These are phyloP conservation scores for Jackrogersella multiformis DNA, from an alignment of 495 filamentous ascomycete species.

Conservation along the genomic window DNA sequence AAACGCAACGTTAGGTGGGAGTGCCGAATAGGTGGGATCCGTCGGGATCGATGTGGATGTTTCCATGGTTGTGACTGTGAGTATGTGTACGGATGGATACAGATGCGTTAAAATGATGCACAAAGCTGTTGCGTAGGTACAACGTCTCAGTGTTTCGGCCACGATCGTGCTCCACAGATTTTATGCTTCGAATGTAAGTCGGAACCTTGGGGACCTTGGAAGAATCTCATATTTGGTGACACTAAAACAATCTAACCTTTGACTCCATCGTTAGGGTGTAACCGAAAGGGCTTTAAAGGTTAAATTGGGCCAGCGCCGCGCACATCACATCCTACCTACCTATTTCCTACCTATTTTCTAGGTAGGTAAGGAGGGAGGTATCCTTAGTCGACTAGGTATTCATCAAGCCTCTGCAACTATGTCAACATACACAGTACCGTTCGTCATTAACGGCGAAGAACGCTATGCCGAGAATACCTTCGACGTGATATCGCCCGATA, in stretches of 20 bases:
- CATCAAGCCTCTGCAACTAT: constrained; percentile 29
- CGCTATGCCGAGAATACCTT: constrained; percentile 68
- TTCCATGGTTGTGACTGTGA: not conserved
- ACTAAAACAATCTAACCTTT: not conserved
- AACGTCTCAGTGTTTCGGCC: not conserved
- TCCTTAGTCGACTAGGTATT: not conserved
- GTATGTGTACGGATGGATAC: not conserved
- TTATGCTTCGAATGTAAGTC: not conserved
- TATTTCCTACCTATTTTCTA: no score
- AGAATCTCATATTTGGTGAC: constrained; percentile 7
- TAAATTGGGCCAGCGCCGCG: constrained; percentile 11
- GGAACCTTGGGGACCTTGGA: no score
- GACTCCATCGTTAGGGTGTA: constrained; percentile 14
- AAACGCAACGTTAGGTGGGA: constrained; percentile 19
- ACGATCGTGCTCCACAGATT: constrained; percentile 10
- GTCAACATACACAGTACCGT: constrained; percentile 62
- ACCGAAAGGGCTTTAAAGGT: constrained; percentile 14
- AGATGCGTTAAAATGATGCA: constrained; percentile 1
- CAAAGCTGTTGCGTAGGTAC: not conserved
- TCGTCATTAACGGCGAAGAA: constrained; percentile 78
- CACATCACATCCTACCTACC: no score
- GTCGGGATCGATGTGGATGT: not conserved
- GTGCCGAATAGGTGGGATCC: not conserved
- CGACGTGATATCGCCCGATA: constrained; percentile 71
- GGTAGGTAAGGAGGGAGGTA: no score